A percentile compares a stretch with the other conserved stretches of the same genome.
phyloP scores from a whole-genome alignment of 352 stramenopile genomes.

The Phytophthora rubi region DNA sequence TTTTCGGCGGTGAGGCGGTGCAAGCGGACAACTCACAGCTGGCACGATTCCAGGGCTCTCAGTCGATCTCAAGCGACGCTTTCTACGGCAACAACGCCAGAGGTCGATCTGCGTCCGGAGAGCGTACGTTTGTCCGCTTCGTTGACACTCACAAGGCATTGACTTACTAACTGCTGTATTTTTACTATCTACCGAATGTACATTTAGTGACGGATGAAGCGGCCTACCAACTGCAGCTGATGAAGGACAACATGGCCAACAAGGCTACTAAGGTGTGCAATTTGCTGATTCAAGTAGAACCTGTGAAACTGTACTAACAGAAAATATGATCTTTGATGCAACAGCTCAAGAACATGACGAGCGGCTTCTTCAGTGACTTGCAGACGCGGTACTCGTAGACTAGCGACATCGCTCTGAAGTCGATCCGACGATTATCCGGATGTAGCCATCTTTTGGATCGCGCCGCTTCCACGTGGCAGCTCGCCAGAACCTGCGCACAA shows the following conservation, averaged over 20 bases:
- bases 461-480: constrained; percentile 33
- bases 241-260: constrained; percentile 85
- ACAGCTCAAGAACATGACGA: constrained; percentile 91
- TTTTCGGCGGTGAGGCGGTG: constrained; percentile 77
- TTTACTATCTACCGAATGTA: not conserved
- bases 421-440: not conserved
- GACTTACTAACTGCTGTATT: not conserved
- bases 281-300: not conserved
- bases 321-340: constrained; percentile 1
- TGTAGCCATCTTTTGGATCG: constrained; percentile 33
- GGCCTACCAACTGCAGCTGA: constrained; percentile 84
- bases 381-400: constrained; percentile 81
- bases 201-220: constrained; percentile 73
- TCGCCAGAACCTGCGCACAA: constrained; percentile 26
- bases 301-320: constrained; percentile 5
- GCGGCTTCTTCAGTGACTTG: constrained; percentile 87
- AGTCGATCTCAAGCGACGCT: constrained; percentile 89
- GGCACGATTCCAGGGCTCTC: constrained; percentile 76
- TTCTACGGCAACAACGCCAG: constrained; percentile 78
- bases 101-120: constrained; percentile 63
- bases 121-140: constrained; percentile 52
- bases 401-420: not conserved
- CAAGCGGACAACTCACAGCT: constrained; percentile 69
- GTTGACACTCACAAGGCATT: not conserved
- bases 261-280: constrained; percentile 72